Conservation (phyloP, 1,284 basidiomycete genomes). For the Laetiporus sulphureus region DNA sequence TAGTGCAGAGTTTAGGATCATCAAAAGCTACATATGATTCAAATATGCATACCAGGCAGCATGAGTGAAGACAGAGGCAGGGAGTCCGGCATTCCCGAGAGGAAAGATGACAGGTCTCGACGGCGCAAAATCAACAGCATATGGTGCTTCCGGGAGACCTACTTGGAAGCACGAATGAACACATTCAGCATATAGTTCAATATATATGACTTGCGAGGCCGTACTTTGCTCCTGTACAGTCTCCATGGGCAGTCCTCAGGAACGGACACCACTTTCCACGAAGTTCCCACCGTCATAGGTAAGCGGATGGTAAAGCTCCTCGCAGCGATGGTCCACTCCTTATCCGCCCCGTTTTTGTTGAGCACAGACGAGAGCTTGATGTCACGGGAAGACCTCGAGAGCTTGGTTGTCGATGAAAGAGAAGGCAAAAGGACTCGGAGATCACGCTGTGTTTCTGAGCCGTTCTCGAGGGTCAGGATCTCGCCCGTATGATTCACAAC, state of each 20-base stretch:
- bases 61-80: constrained; percentile 62
- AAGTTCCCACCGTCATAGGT: constrained; percentile 14
- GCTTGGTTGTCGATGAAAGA: constrained; percentile 19
- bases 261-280: constrained; percentile 38
- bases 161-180: not conserved
- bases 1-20: not conserved
- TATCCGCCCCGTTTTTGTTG: constrained; percentile 6
- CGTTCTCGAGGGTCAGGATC: constrained; percentile 8
- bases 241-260: constrained; percentile 46
- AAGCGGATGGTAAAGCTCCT: constrained; percentile 9
- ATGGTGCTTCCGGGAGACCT: constrained; percentile 28
- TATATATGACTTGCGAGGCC: constrained; percentile 8
- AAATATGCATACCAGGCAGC: constrained; percentile 54
- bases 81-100: constrained; percentile 61
- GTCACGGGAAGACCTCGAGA: constrained; percentile 14
- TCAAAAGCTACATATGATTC: not conserved
- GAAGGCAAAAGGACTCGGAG: constrained; percentile 19
- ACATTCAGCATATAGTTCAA: constrained; percentile 1
- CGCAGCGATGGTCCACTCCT: constrained; percentile 9
- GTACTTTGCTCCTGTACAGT: constrained; percentile 46
- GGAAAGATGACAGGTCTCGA: constrained; percentile 52
- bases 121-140: constrained; percentile 48
- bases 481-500: constrained; percentile 16
- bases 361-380: constrained; percentile 3
- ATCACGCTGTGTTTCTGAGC: not conserved